phyloP scores from a whole-genome alignment of 2,329 filamentous ascomycete genomes.

The Fusarium liriodendri region DNA sequence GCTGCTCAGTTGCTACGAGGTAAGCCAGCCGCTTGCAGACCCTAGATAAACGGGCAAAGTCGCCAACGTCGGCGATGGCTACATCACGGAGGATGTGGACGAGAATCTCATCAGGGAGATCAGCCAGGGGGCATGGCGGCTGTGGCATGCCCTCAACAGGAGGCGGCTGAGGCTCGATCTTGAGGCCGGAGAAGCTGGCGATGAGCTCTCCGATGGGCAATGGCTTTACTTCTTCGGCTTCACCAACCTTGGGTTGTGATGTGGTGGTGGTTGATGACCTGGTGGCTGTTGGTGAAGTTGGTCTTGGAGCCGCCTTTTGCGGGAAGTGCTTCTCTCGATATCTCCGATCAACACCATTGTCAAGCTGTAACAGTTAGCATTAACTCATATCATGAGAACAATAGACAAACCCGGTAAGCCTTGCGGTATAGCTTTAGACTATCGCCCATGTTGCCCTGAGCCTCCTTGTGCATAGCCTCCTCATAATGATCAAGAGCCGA shows the following conservation, averaged over 20 bases:
- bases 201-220: slow-evolving; percentile 77
- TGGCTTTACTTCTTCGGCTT: slow-evolving; percentile 62
- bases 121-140: slow-evolving; percentile 83
- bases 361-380: slow-evolving; percentile 68
- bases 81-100: slow-evolving; percentile 80
- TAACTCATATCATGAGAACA: no score
- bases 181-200: slow-evolving; percentile 75
- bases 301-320: slow-evolving; percentile 46
- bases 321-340: slow-evolving; percentile 96
- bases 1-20: slow-evolving; percentile 84
- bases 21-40: slow-evolving; percentile 92
- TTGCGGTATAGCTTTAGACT: slow-evolving; percentile 89
- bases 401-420: slow-evolving; percentile 80
- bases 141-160: slow-evolving; percentile 76
- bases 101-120: slow-evolving; percentile 85
- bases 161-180: slow-evolving; percentile 75
- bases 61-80: slow-evolving; percentile 79
- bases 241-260: slow-evolving; percentile 42
- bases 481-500: slow-evolving; percentile 95
- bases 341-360: slow-evolving; percentile 82
- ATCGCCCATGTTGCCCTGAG: slow-evolving; percentile 85
- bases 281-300: slow-evolving; percentile 37
- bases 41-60: slow-evolving; percentile 78
- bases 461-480: slow-evolving; percentile 88
- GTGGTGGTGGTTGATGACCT: background rate